Evolutionary conservation across 208 protist species (phyloP), one percentile per base, ranked within the genome.

Genomic region (Trypanosoma vivax): DNA sequence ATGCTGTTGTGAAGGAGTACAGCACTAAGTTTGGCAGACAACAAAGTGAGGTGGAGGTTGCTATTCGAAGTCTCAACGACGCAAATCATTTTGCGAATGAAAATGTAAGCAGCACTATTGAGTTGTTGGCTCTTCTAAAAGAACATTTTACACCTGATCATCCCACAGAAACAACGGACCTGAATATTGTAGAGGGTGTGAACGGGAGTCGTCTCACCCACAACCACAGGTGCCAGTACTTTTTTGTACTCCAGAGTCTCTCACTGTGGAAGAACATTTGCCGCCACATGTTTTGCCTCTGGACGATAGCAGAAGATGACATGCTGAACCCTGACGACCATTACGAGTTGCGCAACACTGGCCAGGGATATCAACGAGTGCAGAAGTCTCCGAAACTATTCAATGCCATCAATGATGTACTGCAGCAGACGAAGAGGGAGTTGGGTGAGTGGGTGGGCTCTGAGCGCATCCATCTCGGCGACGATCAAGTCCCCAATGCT

Each of bases 401-500:
- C 59, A 55, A 61, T n/a, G 91, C 90, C 14, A 95, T 98, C 69
- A 42, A 76, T 23, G 47, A 60, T 10, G 79, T 98, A 33, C 55
- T 98, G 19, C 56, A 80, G 38, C 35, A 80, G 40, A 92, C 89
- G 14, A 94, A 98, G 65, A 50, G 78, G 46, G 82, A 93, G 59
- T 58, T 97, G 10, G 84, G 83, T 11, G 70, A 84, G 50, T 95
- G 89, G 89, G 76, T 95, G 7, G 89, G 89, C 27, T 93, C 85
- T 10, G 83, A 95, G 57, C 82, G 83, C 50, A 94, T 99, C 43
- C 97, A 99, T 64, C 79, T 98, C 37, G 96, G 97, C 40, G 97
- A 99, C 68, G 66, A 96, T 54, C 96, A 98, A 63, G 97, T 99
- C 30, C 97, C 97, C n/a, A 98, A 98, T 67, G 96, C 95, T 5